These are phyloP conservation scores for Ustulina deusta DNA, from an alignment of 2,329 filamentous ascomycete species.

Conservation along the genomic window DNA sequence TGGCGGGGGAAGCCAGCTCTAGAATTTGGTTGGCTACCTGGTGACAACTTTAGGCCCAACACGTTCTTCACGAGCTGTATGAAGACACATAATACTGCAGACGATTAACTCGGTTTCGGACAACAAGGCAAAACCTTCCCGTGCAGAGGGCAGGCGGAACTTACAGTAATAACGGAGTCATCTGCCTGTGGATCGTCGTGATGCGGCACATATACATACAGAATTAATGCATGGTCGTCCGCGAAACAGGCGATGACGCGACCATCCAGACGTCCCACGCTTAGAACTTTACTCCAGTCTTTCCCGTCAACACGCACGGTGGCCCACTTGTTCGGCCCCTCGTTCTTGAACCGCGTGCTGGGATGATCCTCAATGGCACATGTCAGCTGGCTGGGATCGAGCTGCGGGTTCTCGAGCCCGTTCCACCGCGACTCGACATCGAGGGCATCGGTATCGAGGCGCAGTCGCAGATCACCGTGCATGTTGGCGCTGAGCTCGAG, in stretches of 20 bases:
- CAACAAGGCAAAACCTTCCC: neutral
- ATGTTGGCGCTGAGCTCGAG: slow-evolving; percentile 93
- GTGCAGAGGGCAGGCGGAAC: slow-evolving; percentile 42
- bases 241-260: slow-evolving; percentile 93
- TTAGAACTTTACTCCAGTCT: slow-evolving; percentile 95
- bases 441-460: slow-evolving; percentile 84
- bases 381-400: slow-evolving; percentile 81
- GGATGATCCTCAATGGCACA: slow-evolving; percentile 83
- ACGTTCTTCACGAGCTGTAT: slow-evolving; percentile 43
- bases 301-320: slow-evolving; percentile 90
- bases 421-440: slow-evolving; percentile 89
- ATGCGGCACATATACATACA: slow-evolving; percentile 84
- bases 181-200: slow-evolving; percentile 74
- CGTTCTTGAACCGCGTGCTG: slow-evolving; percentile 80
- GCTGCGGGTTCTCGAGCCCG: slow-evolving; percentile 84
- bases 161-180: slow-evolving; percentile 81
- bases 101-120: slow-evolving; percentile 30
- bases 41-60: neutral
- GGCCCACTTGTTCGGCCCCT: slow-evolving; percentile 86
- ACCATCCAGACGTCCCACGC: slow-evolving; percentile 88
- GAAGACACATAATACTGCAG: slow-evolving; percentile 51
- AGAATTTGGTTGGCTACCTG: neutral
- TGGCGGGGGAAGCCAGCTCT: neutral
- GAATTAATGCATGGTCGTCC: slow-evolving; percentile 81
- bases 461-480: slow-evolving; percentile 86